phyloP scores from a whole-genome alignment of 495 filamentous ascomycete species.

The Penicillium subrubescens region DNA sequence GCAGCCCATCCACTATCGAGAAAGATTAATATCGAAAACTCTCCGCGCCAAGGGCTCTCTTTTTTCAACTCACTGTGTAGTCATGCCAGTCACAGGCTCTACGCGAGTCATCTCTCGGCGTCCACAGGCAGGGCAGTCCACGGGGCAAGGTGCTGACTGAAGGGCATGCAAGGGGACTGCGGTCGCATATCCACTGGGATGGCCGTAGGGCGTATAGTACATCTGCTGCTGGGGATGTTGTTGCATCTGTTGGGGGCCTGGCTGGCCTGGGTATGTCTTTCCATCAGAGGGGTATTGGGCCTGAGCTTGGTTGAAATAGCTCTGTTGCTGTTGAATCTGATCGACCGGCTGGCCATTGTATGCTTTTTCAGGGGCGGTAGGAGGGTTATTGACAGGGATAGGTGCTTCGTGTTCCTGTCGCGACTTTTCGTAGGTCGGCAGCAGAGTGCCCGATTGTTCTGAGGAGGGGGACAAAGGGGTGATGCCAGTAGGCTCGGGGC shows the following conservation, averaged over 20 bases:
- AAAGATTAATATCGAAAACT: neutral
- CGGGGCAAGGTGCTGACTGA: slow-evolving; percentile 39
- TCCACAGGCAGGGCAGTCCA: slow-evolving; percentile 54
- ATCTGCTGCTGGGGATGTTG: slow-evolving; percentile 2
- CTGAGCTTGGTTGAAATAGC: neutral
- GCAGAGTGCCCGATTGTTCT: neutral
- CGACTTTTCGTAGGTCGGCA: slow-evolving; percentile 10
- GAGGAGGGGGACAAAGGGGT: neutral
- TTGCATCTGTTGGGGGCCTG: slow-evolving; percentile 14
- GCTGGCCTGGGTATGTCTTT: slow-evolving; percentile 27
- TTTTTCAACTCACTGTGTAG: slow-evolving; percentile 48
- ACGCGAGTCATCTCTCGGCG: slow-evolving; percentile 49
- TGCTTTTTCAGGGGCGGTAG: neutral
- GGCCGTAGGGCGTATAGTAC: slow-evolving; percentile 23
- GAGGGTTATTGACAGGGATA: neutral
- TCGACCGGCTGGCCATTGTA: slow-evolving; percentile 14
- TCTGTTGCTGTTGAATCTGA: neutral
- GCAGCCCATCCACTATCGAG: slow-evolving; percentile 51
- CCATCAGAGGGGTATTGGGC: neutral
- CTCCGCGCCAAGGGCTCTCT: neutral
- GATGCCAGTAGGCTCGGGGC: slow-evolving; percentile 1
- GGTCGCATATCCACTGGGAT: slow-evolving; percentile 33
- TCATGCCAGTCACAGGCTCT: slow-evolving; percentile 43
- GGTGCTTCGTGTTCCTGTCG: slow-evolving; percentile 5
- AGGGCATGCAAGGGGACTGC: slow-evolving; percentile 37